Percentiles rank a stretch among this genome's conserved stretches.
Evolutionary conservation across 768 basidiomycete species (phyloP).

Genomic region (Tricholoma terreum): DNA sequence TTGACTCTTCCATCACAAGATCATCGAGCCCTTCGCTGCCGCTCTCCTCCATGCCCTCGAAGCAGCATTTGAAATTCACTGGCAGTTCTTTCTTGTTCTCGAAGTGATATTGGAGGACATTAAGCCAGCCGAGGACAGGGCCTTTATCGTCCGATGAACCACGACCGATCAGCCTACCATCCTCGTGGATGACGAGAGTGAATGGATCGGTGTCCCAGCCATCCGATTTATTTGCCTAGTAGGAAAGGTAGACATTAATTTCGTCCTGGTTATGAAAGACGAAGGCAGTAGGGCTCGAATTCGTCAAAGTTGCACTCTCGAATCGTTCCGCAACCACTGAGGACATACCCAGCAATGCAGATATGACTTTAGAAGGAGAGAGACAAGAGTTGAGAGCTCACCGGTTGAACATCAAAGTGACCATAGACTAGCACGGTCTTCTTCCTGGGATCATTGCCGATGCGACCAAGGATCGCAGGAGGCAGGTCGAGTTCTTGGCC

Average conservation of each 20-base stretch:
- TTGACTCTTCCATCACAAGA: slow-evolving; percentile 72
- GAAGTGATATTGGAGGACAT: slow-evolving; percentile 82
- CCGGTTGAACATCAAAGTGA: slow-evolving; percentile 95
- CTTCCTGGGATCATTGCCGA: slow-evolving; percentile 85
- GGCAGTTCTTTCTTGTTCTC: slow-evolving; percentile 68
- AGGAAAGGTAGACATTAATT: background rate
- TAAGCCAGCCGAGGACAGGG: slow-evolving; percentile 85
- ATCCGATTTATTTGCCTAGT: slow-evolving; percentile 52
- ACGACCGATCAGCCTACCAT: slow-evolving; percentile 72
- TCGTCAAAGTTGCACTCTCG: no score
- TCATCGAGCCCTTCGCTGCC: slow-evolving; percentile 91
- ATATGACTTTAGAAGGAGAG: background rate
- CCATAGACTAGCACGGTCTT: slow-evolving; percentile 93
- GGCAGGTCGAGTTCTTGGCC: slow-evolving; percentile 75
- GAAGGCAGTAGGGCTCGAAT: no score
- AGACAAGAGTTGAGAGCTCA: no score
- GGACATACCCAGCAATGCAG: background rate
- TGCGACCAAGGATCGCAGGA: slow-evolving; percentile 75
- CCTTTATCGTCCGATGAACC: slow-evolving; percentile 93
- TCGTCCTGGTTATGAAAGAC: background rate
- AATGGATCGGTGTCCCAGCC: slow-evolving; percentile 93
- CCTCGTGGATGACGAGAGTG: slow-evolving; percentile 48
- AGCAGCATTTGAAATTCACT: slow-evolving; percentile 87
- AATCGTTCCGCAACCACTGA: no score
- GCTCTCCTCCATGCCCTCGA: slow-evolving; percentile 97